Evolutionary conservation across 352 stramenopile genomes (phyloP), one percentile per base, ranked within the genome.

Genomic region (Phytophthora podocarpi): DNA sequence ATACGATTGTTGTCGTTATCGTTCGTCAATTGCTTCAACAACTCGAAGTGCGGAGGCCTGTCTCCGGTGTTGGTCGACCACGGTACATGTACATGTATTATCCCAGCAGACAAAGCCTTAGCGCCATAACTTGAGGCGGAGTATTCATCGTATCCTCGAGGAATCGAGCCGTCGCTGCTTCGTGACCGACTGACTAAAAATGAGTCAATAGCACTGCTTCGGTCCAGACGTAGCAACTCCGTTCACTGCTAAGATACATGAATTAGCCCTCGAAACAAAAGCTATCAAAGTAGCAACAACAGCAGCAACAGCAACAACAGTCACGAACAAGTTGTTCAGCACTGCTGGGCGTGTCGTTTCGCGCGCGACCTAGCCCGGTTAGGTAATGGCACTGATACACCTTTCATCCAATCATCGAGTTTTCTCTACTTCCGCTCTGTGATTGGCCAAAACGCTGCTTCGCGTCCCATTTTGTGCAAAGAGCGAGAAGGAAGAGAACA

Each of bases 401-500:
- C 4, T 48, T 47, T 56, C 20, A 42, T 23, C 54, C 54, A 63
- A 56, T 53, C 39, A 39, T 4, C 26, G 16, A 43, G 1, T 15
- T 30, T 40, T 45, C 3, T 48, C 30, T 8, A n/a, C n/a, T n/a
- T n/a, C n/a, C n/a, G n/a, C n/a, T 16, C n/a, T 42, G 9, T 11
- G 12, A 49, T 31, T 60, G 28, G 28, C 28, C 16, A 55, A 53
- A 47, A 40, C 3, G 20, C 15, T 10, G 4, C 12, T 54, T 39
- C 23, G 27, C 16, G 26, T 43, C 16, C 23, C 39, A 36, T 3
- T 13, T 8, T 36, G 31, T 8, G 37, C 4, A 55, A 24, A 49
- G 31, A 52, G 51, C 42, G 35, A 62, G 45, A 71, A 59, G 50
- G 34, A 49, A 60, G 20, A 59, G 26, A 67, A 59, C 47, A 15